Evolutionary conservation across 202 grass and related monocot genomes (phyloP).

Genomic region (Bolboschoenoplectus hybrid): DNA sequence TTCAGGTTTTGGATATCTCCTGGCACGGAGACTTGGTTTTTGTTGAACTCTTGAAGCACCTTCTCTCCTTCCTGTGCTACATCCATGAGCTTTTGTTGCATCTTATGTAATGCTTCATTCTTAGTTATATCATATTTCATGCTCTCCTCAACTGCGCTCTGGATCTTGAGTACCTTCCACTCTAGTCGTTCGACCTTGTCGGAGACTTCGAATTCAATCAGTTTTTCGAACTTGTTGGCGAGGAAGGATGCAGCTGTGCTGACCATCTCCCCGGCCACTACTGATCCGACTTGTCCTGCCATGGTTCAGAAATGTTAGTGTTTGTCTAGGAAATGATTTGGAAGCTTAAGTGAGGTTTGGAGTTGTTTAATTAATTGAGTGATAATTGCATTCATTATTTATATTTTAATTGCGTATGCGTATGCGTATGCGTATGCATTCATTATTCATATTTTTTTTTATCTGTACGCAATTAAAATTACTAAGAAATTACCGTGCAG

Average conservation of each 20-base stretch:
- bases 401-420: too few species aligned
- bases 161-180: conserved; percentile 10
- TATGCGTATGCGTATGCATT: too few species aligned
- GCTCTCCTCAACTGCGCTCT: neutral
- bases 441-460: too few species aligned
- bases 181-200: neutral
- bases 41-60: neutral
- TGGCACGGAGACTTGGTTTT: neutral
- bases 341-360: neutral
- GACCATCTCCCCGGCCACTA: neutral
- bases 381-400: too few species aligned
- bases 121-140: neutral
- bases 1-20: neutral
- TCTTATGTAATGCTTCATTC: neutral
- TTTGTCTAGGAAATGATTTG: neutral
- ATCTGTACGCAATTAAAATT: neutral
- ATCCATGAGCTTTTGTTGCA: neutral
- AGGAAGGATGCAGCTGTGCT: neutral
- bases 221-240: neutral
- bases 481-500: neutral
- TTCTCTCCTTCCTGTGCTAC: neutral
- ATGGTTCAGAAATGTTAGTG: neutral
- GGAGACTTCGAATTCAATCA: neutral
- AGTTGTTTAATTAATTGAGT: neutral
- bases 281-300: neutral